These are phyloP conservation scores for Colletotrichum sp. DNA, from an alignment of 2,329 filamentous ascomycete genomes.

Conservation along the genomic window DNA sequence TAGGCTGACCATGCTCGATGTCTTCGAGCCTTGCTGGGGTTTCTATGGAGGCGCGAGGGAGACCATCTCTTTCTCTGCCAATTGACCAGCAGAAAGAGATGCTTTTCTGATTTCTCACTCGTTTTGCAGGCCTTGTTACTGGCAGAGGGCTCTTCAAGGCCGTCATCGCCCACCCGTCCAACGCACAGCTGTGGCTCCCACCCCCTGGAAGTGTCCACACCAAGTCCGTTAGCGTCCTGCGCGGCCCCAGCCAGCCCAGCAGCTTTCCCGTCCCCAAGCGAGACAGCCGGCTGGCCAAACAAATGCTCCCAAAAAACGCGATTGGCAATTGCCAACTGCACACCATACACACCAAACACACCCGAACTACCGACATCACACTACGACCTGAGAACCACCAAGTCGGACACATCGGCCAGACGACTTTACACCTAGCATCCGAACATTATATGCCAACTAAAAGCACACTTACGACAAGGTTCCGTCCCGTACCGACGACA, in stretches of 20 bases:
- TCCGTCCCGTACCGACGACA: slow-evolving; percentile 1
- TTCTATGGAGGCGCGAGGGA: neutral
- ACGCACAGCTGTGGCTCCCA: neutral
- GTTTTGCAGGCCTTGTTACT: neutral
- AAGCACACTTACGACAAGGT: neutral
- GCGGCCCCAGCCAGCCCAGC: neutral
- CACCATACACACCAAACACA: neutral
- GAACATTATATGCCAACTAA: neutral
- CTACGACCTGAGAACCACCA: neutral
- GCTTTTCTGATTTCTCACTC: neutral
- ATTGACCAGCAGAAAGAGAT: neutral
- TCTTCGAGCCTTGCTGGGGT: neutral
- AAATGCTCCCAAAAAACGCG: neutral
- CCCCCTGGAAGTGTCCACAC: neutral
- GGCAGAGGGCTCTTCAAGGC: neutral
- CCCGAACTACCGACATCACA: neutral
- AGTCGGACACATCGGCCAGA: neutral
- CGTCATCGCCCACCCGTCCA: neutral
- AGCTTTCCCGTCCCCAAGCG: slow-evolving; percentile 3
- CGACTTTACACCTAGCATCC: neutral
- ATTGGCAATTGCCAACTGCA: neutral
- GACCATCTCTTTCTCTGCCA: neutral
- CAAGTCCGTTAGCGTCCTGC: neutral
- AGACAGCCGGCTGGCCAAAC: slow-evolving; percentile 1
- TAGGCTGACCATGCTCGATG: neutral